Base-by-base conservation (phyloP, 2,329 filamentous ascomycete genomes). In the Beauveria bassiana region DNA sequence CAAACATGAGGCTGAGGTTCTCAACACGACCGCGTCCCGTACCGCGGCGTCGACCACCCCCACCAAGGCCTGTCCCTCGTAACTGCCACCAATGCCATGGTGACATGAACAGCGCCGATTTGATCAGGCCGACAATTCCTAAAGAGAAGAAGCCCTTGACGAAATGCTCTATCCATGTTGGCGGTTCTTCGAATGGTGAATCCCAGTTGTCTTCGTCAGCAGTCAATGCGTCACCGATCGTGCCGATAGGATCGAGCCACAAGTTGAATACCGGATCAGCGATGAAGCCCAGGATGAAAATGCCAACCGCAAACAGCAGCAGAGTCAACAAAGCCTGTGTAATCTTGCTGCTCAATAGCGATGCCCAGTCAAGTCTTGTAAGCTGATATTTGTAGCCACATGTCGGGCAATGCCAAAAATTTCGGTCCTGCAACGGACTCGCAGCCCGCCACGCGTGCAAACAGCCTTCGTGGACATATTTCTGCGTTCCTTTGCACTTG, bases 381-480 rank as follows among this genome's bases (percentile, higher is more conserved):
- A 97, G 80, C 42, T 85, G 84, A 75, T 97, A 98, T 66, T 83
- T 81, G 75, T 95, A 97, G 40, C 86, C 81, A 75, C 93, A 98
- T 0, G 91, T 96, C 22, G 90, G 90, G 70, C 93, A 98, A 69
- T 90, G 83, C 85, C 88, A 96, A 71, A 87, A 96, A 68, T 93
- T 91, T 61, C 89, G 83, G 38, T 78, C 81, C 69, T 74, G 74
- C 31, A 74, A 70, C 0, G 90, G 88, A 70, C 91, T 86, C 49
- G 90, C 83, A 65, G 87, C 82, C 67, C 95, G 85, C 91, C 93
- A 98, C 12, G 84, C 81, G 69, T 89, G 85, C 54, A 99, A 80
- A 70, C 95, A 99, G 34, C 86, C 89, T 74, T 97, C 91, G 73
- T 99, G 95, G 26, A 98, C 92, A 74, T 96, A 97, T 76, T 90